Percentiles rank a stretch among this genome's conserved stretches.
phyloP scores from a whole-genome alignment of 202 grass and related monocot species.

The Alloteropsis angusta region DNA sequence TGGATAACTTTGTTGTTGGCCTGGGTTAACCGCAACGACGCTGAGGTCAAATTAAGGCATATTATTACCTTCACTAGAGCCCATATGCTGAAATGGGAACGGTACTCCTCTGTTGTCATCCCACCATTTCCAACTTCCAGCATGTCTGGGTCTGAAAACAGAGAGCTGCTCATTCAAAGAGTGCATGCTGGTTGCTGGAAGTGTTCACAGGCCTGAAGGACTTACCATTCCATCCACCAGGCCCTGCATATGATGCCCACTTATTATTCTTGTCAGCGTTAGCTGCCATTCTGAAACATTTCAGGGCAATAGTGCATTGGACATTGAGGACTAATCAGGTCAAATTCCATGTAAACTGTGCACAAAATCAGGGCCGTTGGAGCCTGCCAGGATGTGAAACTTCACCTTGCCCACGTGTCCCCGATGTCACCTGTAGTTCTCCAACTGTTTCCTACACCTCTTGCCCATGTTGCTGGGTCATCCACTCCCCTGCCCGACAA shows the following conservation, averaged over 20 bases:
- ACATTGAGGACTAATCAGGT: not conserved
- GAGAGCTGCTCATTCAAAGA: not conserved
- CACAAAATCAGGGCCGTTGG: not conserved
- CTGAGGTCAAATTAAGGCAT: not conserved
- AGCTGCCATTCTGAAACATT: slow-evolving; percentile 27
- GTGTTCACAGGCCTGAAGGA: not conserved
- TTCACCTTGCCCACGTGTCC: slow-evolving; percentile 45
- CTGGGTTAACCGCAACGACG: not conserved
- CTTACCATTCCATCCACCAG: slow-evolving; percentile 53
- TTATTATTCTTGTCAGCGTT: slow-evolving; percentile 36
- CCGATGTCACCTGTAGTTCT: slow-evolving; percentile 45
- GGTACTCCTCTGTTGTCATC: slow-evolving; percentile 42
- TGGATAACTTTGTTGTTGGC: slow-evolving; percentile 8
- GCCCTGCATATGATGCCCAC: slow-evolving; percentile 50
- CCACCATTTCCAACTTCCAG: slow-evolving; percentile 55
- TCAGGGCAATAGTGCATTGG: not conserved
- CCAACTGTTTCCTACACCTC: slow-evolving; percentile 49
- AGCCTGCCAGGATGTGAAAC: not conserved
- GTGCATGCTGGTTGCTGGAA: not conserved
- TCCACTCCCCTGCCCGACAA: slow-evolving; percentile 31
- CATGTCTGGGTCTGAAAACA: slow-evolving; percentile 49
- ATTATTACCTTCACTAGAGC: slow-evolving; percentile 37
- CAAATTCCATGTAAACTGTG: not conserved
- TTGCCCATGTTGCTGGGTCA: slow-evolving; percentile 43
- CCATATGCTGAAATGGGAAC: slow-evolving; percentile 50